These are phyloP conservation scores for Pueraria montana DNA, from an alignment of 306 rosid genomes.

Conservation along the genomic window DNA sequence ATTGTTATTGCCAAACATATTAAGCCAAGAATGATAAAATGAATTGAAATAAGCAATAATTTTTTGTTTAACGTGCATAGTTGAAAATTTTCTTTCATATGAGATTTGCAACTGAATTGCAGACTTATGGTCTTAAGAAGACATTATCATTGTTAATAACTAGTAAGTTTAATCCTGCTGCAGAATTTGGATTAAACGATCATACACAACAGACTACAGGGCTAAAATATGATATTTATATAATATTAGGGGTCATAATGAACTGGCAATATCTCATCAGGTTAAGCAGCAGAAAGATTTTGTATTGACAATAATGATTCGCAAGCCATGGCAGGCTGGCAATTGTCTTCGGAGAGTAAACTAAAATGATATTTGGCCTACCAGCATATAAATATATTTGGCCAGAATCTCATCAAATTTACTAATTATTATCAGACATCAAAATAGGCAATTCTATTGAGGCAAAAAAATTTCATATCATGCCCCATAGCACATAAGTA, in stretches of 20 bases:
- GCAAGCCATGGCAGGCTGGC: constrained; percentile 26
- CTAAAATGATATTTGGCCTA: constrained; percentile 29
- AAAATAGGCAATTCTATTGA: constrained; percentile 1
- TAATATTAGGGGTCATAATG: constrained; percentile 10
- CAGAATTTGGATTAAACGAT: constrained; percentile 19
- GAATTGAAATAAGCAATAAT: constrained; percentile 6
- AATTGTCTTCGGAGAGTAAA: constrained; percentile 11
- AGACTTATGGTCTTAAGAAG: background rate
- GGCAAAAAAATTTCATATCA: constrained; percentile 12
- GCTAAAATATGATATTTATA: background rate
- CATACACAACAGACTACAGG: constrained; percentile 17
- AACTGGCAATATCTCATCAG: constrained; percentile 23
- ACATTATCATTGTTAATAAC: constrained; percentile 4
- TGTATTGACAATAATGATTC: constrained; percentile 17
- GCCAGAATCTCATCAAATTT: constrained; percentile 20
- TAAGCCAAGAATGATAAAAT: constrained; percentile 7
- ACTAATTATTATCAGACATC: constrained; percentile 20
- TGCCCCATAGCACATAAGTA: background rate
- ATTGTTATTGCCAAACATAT: constrained; percentile 20
- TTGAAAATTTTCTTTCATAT: constrained; percentile 5
- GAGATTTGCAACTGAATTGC: constrained; percentile 25
- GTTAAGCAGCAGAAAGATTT: background rate
- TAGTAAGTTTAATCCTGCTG: background rate
- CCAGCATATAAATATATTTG: background rate
- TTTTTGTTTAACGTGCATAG: constrained; percentile 1